Percentiles rank a stretch among this genome's conserved stretches.
Conservation (phyloP, 2,329 filamentous ascomycete genomes). For the Cladorrhinum sp. region DNA sequence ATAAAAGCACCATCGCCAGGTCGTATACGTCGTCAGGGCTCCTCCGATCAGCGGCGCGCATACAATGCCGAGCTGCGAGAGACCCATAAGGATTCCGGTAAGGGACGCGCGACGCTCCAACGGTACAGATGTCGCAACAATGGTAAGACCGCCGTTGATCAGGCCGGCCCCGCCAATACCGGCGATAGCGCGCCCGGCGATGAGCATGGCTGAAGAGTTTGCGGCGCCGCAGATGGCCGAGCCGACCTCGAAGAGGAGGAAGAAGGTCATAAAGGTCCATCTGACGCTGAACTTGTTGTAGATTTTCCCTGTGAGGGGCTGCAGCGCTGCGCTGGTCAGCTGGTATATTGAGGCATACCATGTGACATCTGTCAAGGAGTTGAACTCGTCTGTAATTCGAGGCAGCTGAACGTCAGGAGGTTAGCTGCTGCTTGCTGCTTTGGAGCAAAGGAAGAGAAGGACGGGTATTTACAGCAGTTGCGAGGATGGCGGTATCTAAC, state of each 20-base stretch:
- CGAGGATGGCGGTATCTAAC: constrained; percentile 52
- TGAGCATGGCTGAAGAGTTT: constrained; percentile 48
- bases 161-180: constrained; percentile 52
- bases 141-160: constrained; percentile 50
- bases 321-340: constrained; percentile 23
- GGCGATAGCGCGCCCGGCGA: constrained; percentile 52
- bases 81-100: constrained; percentile 26
- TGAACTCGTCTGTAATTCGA: constrained; percentile 31
- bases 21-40: constrained; percentile 37
- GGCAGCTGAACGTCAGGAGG: constrained; percentile 15
- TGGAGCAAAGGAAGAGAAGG: not conserved
- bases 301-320: constrained; percentile 25
- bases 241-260: constrained; percentile 54
- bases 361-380: constrained; percentile 22
- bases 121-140: constrained; percentile 41
- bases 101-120: constrained; percentile 37
- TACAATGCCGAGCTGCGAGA: constrained; percentile 43
- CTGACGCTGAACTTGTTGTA: constrained; percentile 25
- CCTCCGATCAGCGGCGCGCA: constrained; percentile 48
- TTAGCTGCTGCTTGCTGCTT: not conserved
- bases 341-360: constrained; percentile 30
- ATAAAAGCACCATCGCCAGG: constrained; percentile 49
- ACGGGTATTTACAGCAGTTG: constrained; percentile 37
- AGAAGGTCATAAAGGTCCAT: constrained; percentile 39
- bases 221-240: constrained; percentile 53